Evolutionary conservation across 2,329 filamentous ascomycete genomes (phyloP).

Genomic region (Acrocalymma vagum): DNA sequence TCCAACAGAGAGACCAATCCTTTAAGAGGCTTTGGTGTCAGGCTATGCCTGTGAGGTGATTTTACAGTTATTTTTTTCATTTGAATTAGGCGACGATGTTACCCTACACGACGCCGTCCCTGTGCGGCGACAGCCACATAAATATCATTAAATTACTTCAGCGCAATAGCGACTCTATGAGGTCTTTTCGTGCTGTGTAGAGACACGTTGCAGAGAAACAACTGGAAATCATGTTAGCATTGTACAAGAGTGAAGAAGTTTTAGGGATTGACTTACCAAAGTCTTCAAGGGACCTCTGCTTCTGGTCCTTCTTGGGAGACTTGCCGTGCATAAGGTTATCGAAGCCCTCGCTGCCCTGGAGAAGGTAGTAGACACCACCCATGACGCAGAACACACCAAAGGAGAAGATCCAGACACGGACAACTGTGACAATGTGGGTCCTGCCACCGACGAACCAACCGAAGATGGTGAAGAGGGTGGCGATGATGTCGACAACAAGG

Average conservation of each 20-base stretch:
- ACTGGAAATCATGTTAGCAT: constrained; percentile 68
- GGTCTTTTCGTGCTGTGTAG: constrained; percentile 90
- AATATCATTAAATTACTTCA: constrained; percentile 26
- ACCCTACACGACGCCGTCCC: too few species aligned
- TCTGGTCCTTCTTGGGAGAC: constrained; percentile 80
- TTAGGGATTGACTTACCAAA: constrained; percentile 82
- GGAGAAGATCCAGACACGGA: constrained; percentile 91
- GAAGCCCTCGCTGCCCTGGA: constrained; percentile 82
- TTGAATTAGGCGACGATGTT: constrained; percentile 18
- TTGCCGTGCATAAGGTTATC: constrained; percentile 95
- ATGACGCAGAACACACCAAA: constrained; percentile 89
- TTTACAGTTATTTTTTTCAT: constrained; percentile 14
- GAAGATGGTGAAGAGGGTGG: constrained; percentile 85
- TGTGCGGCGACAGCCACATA: constrained; percentile 6
- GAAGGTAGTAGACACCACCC: constrained; percentile 79
- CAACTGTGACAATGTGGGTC: constrained; percentile 82
- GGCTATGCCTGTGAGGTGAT: constrained; percentile 6
- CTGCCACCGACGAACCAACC: constrained; percentile 78
- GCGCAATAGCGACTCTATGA: constrained; percentile 59
- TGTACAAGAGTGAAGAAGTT: constrained; percentile 10
- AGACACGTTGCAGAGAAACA: constrained; percentile 88
- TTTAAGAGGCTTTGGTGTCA: neutral
- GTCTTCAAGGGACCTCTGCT: constrained; percentile 87
- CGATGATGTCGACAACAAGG: constrained; percentile 80
- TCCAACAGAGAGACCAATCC: constrained; percentile 2